phyloP scores from a whole-genome alignment of 2,329 filamentous ascomycete genomes.

The Aspergillus persii region DNA sequence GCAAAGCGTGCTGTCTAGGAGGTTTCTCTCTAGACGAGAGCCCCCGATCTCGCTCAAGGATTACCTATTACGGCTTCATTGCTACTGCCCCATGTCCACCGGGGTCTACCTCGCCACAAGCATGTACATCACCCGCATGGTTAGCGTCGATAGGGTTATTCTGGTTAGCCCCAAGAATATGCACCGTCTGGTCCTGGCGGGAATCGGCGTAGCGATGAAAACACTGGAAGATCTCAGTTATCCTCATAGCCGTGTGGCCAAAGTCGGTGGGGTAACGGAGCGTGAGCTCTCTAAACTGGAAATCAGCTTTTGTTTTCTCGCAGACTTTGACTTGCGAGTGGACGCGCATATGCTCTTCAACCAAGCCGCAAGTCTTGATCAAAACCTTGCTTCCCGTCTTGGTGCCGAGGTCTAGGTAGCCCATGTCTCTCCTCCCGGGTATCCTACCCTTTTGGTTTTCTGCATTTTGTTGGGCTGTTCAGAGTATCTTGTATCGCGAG shows the following conservation, averaged over 20 bases:
- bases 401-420: background rate
- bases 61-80: slow-evolving; percentile 82
- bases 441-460: background rate
- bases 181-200: slow-evolving; percentile 80
- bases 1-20: slow-evolving; percentile 80
- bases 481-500: background rate
- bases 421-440: background rate
- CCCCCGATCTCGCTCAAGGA: slow-evolving; percentile 80
- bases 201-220: slow-evolving; percentile 86
- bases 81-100: slow-evolving; percentile 89
- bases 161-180: slow-evolving; percentile 80
- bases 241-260: slow-evolving; percentile 77
- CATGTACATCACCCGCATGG: slow-evolving; percentile 80
- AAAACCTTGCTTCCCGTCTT: background rate
- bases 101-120: slow-evolving; percentile 90
- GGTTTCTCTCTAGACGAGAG: slow-evolving; percentile 87
- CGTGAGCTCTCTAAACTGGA: slow-evolving; percentile 79
- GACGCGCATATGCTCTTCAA: slow-evolving; percentile 54
- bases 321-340: slow-evolving; percentile 76
- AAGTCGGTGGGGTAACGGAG: slow-evolving; percentile 83
- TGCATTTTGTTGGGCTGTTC: background rate
- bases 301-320: slow-evolving; percentile 82
- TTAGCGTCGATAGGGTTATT: slow-evolving; percentile 72
- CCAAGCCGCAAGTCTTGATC: slow-evolving; percentile 46
- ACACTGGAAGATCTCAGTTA: slow-evolving; percentile 90